Evolutionary conservation across 163 green algal genomes (phyloP).

Genomic region (Chlorella variabilis): DNA sequence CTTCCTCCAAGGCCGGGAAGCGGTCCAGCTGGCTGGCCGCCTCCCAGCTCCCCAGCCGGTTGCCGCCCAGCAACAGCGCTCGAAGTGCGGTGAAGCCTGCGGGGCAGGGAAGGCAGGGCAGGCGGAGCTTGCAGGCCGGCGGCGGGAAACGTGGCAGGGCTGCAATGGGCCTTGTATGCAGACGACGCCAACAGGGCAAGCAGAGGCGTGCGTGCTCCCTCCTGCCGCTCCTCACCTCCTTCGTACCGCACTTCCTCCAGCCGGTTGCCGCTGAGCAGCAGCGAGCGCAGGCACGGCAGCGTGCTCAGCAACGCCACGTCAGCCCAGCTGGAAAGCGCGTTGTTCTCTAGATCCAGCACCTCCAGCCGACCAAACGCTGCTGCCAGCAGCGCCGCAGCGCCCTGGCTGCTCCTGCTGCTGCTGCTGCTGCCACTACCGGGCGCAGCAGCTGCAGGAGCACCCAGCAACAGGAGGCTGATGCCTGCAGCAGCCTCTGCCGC

Average conservation of each 20-base stretch:
- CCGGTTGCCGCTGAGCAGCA: slow-evolving; percentile 71
- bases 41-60: slow-evolving; percentile 58
- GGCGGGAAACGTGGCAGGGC: no score
- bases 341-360: slow-evolving; percentile 77
- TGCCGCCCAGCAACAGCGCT: slow-evolving; percentile 60
- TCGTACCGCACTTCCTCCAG: slow-evolving; percentile 26
- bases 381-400: slow-evolving; percentile 1
- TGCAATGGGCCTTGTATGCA: no score
- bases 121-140: background rate
- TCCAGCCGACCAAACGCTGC: slow-evolving; percentile 34
- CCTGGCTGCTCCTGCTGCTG: background rate
- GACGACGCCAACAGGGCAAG: no score
- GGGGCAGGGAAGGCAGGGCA: background rate
- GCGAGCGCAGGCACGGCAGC: slow-evolving; percentile 53
- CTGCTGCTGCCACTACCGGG: background rate
- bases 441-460: no score
- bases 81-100: slow-evolving; percentile 51
- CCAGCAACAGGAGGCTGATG: background rate
- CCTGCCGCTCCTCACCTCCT: slow-evolving; percentile 25
- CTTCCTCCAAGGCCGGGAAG: slow-evolving; percentile 74
- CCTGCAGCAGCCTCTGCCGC: background rate
- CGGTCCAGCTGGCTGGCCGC: slow-evolving; percentile 69
- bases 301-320: slow-evolving; percentile 59
- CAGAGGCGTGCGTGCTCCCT: background rate
- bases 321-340: slow-evolving; percentile 65